A percentile compares a stretch with the other conserved stretches of the same genome.
These are phyloP conservation scores for Botrytis cinerea DNA, from an alignment of 2,329 filamentous ascomycete species.

Conservation along the genomic window DNA sequence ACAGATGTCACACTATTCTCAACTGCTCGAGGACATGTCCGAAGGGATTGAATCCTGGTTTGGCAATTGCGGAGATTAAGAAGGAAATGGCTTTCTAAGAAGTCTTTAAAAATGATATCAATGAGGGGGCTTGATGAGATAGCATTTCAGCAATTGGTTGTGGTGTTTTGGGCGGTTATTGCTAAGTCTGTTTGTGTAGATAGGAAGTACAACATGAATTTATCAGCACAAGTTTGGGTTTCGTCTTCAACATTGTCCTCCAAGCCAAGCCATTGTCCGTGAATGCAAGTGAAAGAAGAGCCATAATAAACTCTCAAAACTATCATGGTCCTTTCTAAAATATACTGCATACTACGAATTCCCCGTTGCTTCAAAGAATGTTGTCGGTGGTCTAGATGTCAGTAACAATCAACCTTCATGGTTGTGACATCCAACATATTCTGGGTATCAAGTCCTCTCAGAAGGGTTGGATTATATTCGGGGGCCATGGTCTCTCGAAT, in stretches of 20 bases:
- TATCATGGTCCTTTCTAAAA: not conserved
- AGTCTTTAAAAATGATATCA: not conserved
- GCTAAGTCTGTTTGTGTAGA: constrained; percentile 24
- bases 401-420: not conserved
- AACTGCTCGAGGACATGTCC: constrained; percentile 98
- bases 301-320: not conserved
- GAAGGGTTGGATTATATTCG: not conserved
- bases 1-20: constrained; percentile 98
- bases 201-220: constrained; percentile 23
- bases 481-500: not conserved
- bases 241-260: not conserved
- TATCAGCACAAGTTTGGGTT: constrained; percentile 9
- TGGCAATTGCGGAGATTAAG: constrained; percentile 97
- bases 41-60: constrained; percentile 95
- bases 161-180: constrained; percentile 23
- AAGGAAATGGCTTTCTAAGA: constrained; percentile 75
- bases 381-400: not conserved
- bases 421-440: not conserved
- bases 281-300: not conserved
- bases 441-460: not conserved
- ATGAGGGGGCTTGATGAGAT: constrained; percentile 6
- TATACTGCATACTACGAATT: not conserved
- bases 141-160: constrained; percentile 13
- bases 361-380: not conserved
- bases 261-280: not conserved